Conservation (phyloP, 257 asterid species). For the Solanum lycopersicoides region DNA sequence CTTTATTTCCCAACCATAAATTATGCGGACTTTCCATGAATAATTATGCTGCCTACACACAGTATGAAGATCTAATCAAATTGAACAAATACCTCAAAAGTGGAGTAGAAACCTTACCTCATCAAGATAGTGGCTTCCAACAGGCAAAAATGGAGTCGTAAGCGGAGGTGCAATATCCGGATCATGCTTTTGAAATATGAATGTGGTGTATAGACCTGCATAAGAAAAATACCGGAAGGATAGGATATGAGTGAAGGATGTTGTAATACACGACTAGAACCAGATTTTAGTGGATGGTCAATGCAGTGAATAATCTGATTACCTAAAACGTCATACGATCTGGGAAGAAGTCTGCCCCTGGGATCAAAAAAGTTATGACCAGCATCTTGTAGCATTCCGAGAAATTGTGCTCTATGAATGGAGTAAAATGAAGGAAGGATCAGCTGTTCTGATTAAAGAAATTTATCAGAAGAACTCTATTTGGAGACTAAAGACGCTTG, state of each 20-base stretch:
- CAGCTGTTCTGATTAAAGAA: slow-evolving; percentile 6
- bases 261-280: not conserved
- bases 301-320: slow-evolving; percentile 3
- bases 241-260: not conserved
- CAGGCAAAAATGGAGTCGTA: slow-evolving; percentile 65
- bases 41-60: not conserved
- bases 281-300: not conserved
- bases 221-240: slow-evolving; percentile 1
- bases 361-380: slow-evolving; percentile 72
- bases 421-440: not conserved
- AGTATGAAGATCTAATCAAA: not conserved
- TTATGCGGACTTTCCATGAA: not conserved
- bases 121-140: slow-evolving; percentile 46
- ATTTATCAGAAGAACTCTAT: not conserved
- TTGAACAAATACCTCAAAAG: not conserved
- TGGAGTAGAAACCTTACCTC: slow-evolving; percentile 51
- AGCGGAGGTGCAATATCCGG: slow-evolving; percentile 90
- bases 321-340: slow-evolving; percentile 86
- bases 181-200: slow-evolving; percentile 87
- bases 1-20: not conserved
- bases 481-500: not conserved
- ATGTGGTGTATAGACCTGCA: slow-evolving; percentile 81
- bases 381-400: slow-evolving; percentile 68
- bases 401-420: slow-evolving; percentile 51
- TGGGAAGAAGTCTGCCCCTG: slow-evolving; percentile 82